A percentile compares a stretch with the other conserved stretches of the same genome.
Evolutionary conservation across 2,329 filamentous ascomycete species (phyloP).

Genomic region (Trichoderma sp.): DNA sequence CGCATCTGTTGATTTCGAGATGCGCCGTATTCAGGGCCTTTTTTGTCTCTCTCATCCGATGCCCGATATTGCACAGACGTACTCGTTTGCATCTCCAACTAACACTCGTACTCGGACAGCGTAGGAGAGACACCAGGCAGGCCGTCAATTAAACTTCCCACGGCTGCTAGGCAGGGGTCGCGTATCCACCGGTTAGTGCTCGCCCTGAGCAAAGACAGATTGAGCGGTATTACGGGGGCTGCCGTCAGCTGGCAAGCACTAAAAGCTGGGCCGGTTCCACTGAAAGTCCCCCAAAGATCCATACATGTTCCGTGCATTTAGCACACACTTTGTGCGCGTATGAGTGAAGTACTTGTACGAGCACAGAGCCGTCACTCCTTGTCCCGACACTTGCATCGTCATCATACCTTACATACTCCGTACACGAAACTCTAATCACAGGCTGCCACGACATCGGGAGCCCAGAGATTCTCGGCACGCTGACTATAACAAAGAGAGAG

Average conservation of each 20-base stretch:
- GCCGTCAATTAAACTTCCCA: not conserved
- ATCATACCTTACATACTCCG: not conserved
- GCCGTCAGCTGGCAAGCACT: constrained; percentile 8
- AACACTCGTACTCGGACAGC: constrained; percentile 7
- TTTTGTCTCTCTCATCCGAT: not conserved
- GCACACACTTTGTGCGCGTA: not conserved
- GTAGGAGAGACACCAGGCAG: not conserved
- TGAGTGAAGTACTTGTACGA: not conserved
- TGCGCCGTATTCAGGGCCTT: not conserved
- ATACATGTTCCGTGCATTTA: not conserved
- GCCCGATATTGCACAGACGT: not conserved
- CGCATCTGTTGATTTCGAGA: not conserved
- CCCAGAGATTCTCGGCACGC: not conserved
- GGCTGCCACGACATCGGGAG: not conserved
- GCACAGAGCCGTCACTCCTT: not conserved
- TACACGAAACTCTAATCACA: not conserved
- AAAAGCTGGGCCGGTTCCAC: constrained; percentile 12
- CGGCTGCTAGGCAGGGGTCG: not conserved
- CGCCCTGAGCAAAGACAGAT: not conserved
- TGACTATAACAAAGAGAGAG: not conserved
- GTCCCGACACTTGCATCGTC: constrained; percentile 13
- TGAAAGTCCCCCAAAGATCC: constrained; percentile 15
- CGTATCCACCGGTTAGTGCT: constrained; percentile 1
- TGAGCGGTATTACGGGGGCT: constrained; percentile 5
- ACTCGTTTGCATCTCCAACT: not conserved